Conservation (phyloP, 2,329 filamentous ascomycete genomes). For the Trichoderma pleuroti region DNA sequence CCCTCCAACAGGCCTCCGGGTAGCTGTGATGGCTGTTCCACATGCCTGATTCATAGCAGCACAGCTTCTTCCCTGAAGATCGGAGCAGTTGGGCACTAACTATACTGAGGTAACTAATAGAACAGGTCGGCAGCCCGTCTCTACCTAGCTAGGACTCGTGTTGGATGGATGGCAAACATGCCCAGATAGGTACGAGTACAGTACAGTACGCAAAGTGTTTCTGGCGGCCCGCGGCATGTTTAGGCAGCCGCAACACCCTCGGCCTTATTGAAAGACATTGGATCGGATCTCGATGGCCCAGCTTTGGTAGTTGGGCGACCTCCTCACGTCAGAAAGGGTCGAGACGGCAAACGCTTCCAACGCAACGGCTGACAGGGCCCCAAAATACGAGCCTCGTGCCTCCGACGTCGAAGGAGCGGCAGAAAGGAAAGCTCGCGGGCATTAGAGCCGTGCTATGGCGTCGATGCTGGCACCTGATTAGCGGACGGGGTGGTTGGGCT, state of each 20-base stretch:
- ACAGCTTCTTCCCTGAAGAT: constrained; percentile 3
- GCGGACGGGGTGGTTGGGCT: constrained; percentile 1
- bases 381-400: constrained; percentile 3
- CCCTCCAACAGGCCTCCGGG: not conserved
- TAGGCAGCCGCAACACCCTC: constrained; percentile 15
- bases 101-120: not conserved
- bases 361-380: not conserved
- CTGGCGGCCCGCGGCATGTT: not conserved
- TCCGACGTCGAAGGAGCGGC: constrained; percentile 1
- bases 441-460: constrained; percentile 2
- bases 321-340: not conserved
- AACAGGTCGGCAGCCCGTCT: too few species aligned
- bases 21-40: not conserved
- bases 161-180: not conserved
- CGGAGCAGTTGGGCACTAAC: constrained; percentile 1
- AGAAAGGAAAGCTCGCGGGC: not conserved
- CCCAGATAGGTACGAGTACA: not conserved
- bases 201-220: not conserved
- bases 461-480: constrained; percentile 5
- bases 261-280: constrained; percentile 15
- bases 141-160: not conserved
- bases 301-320: not conserved
- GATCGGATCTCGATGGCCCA: not conserved
- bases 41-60: not conserved
- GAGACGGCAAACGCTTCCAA: not conserved